Conservation (phyloP, 768 basidiomycete genomes). For the Phanerodontia chrysosporium region DNA sequence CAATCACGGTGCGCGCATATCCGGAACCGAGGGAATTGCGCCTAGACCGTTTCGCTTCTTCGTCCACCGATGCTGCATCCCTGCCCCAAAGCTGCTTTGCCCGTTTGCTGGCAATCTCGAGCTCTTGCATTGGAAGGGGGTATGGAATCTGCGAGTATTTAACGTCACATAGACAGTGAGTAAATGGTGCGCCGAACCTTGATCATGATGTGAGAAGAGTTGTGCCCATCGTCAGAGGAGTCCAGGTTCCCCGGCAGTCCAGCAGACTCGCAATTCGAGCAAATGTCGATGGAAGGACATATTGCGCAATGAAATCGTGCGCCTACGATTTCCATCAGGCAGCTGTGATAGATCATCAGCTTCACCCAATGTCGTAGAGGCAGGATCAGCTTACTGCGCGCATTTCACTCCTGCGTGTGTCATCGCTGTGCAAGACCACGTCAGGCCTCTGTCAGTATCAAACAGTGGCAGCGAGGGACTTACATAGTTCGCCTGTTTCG, state of each 20-base stretch:
- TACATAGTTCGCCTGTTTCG: conserved; percentile 60
- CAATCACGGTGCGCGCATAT: conserved; percentile 63
- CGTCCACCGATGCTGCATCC: conserved; percentile 57
- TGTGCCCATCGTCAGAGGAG: conserved; percentile 71
- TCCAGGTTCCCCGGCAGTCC: conserved; percentile 82
- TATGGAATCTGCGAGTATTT: conserved; percentile 70
- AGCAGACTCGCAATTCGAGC: conserved; percentile 82
- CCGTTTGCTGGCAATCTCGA: conserved; percentile 69
- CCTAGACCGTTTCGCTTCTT: conserved; percentile 37
- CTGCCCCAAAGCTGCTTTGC: conserved; percentile 77
- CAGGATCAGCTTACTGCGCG: conserved; percentile 59
- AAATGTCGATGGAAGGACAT: conserved; percentile 82
- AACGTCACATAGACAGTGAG: too few species aligned
- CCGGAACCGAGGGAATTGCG: conserved; percentile 58
- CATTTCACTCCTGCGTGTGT: conserved; percentile 82
- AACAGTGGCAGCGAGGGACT: conserved; percentile 20
- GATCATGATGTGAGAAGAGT: conserved; percentile 88
- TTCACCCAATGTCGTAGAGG: not conserved
- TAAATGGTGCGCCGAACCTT: too few species aligned
- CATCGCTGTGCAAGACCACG: conserved; percentile 43
- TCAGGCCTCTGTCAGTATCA: not conserved
- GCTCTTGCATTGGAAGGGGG: conserved; percentile 69
- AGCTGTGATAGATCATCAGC: conserved; percentile 35
- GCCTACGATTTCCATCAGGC: conserved; percentile 85
- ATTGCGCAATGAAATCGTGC: conserved; percentile 91